Base-by-base conservation (phyloP, 352 stramenopile genomes). In the Phytophthora nicotianae region DNA sequence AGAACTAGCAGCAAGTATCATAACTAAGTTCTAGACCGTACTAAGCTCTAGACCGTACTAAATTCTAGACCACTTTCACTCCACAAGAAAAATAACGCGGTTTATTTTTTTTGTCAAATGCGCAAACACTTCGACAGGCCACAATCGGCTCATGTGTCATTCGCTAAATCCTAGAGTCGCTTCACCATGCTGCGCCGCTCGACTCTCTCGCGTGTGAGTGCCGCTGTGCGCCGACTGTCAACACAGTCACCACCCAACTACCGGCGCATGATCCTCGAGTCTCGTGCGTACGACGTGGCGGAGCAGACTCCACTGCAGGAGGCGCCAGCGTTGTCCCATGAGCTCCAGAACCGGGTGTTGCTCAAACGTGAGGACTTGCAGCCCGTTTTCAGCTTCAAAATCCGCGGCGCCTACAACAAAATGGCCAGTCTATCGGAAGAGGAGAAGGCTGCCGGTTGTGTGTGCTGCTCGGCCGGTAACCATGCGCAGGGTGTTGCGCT, bases 311-410 rank as follows among this genome's bases (percentile, higher is more conserved):
- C 81, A n/a, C 72, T 96, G 72, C 83, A 93, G 58, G 65, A 83
- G 19, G 83, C 86, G 41, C 70, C 83, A 5, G 69, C 71, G 19
- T 73, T 96, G 35, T 93, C 86, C 3, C 73, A 89, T 38, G 74
- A 68, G 50, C 72, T 95, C 24, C 75, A 91, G 68, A 94, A 96
- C 69, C 79, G 75, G 56, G 81, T 97, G 37, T 72, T 81, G 61
- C 86, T 98, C 29, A 98, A 99, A 89, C 81, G 96, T 53, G 97
- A 99, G 79, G 97, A 99, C 77, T 83, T 97, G 50, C 97, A 99
- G 79, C 96, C 96, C 37, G 96, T 99, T 24, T 99, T 99, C 73
- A 98, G 93, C 54, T 99, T 99, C 86, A 99, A 99, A 86, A 96
- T 99, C 65, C 91, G 97, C 47, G 97, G 97, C 51, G 97, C 97